Evolutionary conservation across 2,329 filamentous ascomycete genomes (phyloP), one percentile per base, ranked within the genome.

Genomic region (Colletotrichum tabaci): DNA sequence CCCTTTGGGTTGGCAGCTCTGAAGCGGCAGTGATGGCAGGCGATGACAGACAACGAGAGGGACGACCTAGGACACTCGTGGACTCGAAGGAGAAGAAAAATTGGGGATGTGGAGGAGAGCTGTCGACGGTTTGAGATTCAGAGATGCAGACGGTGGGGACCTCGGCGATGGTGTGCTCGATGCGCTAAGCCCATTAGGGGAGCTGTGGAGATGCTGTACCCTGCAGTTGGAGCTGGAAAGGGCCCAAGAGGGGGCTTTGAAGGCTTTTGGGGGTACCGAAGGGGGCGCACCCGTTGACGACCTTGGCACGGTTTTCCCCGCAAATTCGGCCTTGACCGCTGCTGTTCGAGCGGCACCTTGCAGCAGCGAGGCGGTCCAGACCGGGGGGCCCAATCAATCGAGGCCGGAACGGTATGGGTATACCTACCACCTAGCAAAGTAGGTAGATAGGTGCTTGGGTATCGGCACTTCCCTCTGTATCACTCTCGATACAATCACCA

Each of bases 241-340:
- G 35, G 35, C 35, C 30, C 30, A 35, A 38, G 35, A 38, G 35
- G 35, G 35, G 35, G 35, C 35, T 38, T 10, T 38, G 9, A 2
- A 38, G 35, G 35, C 35, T 38, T 38, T 38, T 38, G 18, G 55
- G n/a, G 47, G 67, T n/a, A 47, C 57, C 42, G 15, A 49, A 61
- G 49, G 35, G 62, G 56, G 56, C 38, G 55, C 40, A 60, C 26
- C 55, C 64, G 38, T 60, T 46, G 50, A 52, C 44, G 65, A 38
- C 42, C 64, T 71, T 71, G 52, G 67, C 67, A 44, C 57, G 49
- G 55, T 50, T 67, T 67, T 67, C 67, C 67, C 67, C 67, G 62
- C 62, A 71, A 66, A 61, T 71, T 58, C 67, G 62, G 62, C 40
- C 53, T 66, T 70, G 67, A 66, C 67, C 67, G 67, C 67, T 56